phyloP scores from a whole-genome alignment of 2,329 filamentous ascomycete genomes.

The Fusarium anthophilum region DNA sequence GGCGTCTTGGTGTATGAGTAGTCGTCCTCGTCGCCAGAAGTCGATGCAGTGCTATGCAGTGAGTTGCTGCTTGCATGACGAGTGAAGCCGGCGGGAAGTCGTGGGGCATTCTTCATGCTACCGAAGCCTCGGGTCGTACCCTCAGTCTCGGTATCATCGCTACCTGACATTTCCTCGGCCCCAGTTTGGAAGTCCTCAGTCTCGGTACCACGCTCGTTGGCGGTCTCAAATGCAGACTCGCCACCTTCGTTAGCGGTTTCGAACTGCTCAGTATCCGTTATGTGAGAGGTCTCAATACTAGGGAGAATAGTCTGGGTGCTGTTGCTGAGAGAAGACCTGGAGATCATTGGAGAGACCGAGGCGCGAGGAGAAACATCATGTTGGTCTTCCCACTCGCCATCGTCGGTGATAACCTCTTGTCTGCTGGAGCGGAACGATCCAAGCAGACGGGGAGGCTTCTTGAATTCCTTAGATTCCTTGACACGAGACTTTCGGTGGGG shows the following conservation, averaged over 20 bases:
- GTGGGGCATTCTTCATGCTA: slow-evolving; percentile 54
- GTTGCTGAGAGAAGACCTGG: slow-evolving; percentile 34
- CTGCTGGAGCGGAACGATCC: slow-evolving; percentile 78
- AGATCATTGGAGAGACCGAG: slow-evolving; percentile 28
- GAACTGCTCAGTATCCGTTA: slow-evolving; percentile 71
- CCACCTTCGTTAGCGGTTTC: slow-evolving; percentile 83
- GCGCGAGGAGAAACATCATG: slow-evolving; percentile 43
- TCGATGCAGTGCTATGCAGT: slow-evolving; percentile 88
- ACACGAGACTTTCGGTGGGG: slow-evolving; percentile 71
- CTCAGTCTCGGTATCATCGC: slow-evolving; percentile 93
- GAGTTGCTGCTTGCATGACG: slow-evolving; percentile 69
- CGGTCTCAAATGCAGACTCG: slow-evolving; percentile 72
- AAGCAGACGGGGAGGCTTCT: slow-evolving; percentile 81
- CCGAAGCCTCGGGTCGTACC: slow-evolving; percentile 58
- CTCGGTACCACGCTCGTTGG: slow-evolving; percentile 84
- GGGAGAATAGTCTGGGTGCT: slow-evolving; percentile 31
- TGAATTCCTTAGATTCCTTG: slow-evolving; percentile 73
- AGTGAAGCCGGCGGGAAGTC: slow-evolving; percentile 49
- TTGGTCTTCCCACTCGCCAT: slow-evolving; percentile 92
- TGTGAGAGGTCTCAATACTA: slow-evolving; percentile 20
- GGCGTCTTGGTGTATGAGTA: slow-evolving; percentile 68
- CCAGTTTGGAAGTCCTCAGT: slow-evolving; percentile 96
- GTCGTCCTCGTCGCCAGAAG: slow-evolving; percentile 79
- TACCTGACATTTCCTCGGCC: slow-evolving; percentile 79
- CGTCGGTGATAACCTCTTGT: slow-evolving; percentile 82